phyloP scores from a whole-genome alignment of 306 rosid genomes.

The Ammopiptanthus mongolicus region DNA sequence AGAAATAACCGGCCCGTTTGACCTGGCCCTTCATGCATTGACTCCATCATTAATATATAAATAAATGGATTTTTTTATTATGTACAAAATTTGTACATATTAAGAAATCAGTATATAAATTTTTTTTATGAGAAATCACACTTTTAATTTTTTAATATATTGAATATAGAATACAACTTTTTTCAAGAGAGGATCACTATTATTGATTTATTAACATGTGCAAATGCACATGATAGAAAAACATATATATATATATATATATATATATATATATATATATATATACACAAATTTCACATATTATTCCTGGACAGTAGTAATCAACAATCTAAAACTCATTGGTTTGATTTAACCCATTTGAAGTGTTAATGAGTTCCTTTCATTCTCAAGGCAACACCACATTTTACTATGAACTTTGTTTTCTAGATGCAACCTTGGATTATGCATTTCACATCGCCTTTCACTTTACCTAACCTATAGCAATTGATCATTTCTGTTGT shows the following conservation, averaged over 20 bases:
- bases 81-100: too few species aligned
- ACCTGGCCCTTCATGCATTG: slow-evolving; percentile 29
- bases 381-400: neutral
- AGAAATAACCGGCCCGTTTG: slow-evolving; percentile 15
- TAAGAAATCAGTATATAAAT: too few species aligned
- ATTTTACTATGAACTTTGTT: neutral
- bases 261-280: neutral
- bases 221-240: too few species aligned
- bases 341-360: neutral
- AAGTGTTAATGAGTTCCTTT: neutral
- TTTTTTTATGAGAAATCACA: too few species aligned
- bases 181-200: too few species aligned
- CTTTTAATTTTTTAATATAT: too few species aligned
- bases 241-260: neutral
- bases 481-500: slow-evolving; percentile 8
- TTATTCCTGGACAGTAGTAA: neutral
- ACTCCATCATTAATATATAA: slow-evolving; percentile 23
- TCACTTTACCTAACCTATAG: slow-evolving; percentile 26
- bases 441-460: slow-evolving; percentile 2
- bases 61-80: too few species aligned
- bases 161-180: too few species aligned
- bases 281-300: neutral
- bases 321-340: neutral
- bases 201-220: too few species aligned
- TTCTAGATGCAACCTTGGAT: slow-evolving; percentile 17